Evolutionary conservation across 495 filamentous ascomycete species (phyloP), one percentile per base, ranked within the genome.

Genomic region (Daldinia decipiens): DNA sequence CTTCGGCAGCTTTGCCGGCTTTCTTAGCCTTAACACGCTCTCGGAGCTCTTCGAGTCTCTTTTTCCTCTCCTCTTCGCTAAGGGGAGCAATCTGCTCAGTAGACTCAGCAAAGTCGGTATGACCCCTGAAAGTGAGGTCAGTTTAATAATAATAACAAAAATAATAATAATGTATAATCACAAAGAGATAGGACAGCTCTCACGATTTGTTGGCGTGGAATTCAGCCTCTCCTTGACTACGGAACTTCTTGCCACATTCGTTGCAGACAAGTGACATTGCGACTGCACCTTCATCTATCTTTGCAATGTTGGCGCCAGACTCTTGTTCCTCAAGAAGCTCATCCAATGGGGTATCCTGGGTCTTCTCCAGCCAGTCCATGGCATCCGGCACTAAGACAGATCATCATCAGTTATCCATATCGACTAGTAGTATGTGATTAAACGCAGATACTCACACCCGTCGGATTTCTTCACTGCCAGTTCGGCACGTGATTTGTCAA

Each of bases 61-160:
- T 85, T 74, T 91, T 90, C 81, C 94, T 97, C 82, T 99, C 91
- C 70, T 97, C 94, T 66, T 94, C 93, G 0, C 92, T 98, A 72
- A 99, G 84, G 1, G 95, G 93, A 1, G 91, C 89, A 61, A 98
- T 88, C 73, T 95, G 93, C 70, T 97, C 95, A 1, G 91, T 94
- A 0, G 93, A 97, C 78, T 99, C 93, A 13, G 91, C 87, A 77
- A 99, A 99, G 74, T 98, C 90, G n/a, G 86, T 84, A 79, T 99
- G 95, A 52, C 91, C 89, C 4, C 88, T 92, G 62, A 36, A 58
- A 51, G 17, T 27, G 26, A 38, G 1, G 12, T 61, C 39, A 58
- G 67, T 72, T 43, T 76, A 70, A 59, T 6, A 43, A 24, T 15
- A 31, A 36, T 11, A 31, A 24, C 5, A 29, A 29, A 4, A n/a